Evolutionary conservation across 78 protist genomes (phyloP).

Genomic region (Dictyostelium purpureum): DNA sequence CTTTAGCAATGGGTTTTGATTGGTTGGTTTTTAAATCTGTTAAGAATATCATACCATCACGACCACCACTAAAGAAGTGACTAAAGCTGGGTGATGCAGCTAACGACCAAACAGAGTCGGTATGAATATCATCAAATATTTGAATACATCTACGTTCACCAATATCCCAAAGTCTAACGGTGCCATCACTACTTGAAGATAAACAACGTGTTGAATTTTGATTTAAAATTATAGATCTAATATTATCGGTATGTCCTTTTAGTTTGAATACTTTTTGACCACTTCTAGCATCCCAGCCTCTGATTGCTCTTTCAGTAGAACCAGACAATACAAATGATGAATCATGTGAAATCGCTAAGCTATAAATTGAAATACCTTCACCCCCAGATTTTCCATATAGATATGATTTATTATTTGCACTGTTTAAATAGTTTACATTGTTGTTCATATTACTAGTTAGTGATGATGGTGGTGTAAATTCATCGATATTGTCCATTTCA

Average conservation of each 20-base stretch:
- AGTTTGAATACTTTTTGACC: conserved; percentile 52
- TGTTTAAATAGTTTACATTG: not conserved
- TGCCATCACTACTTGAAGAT: conserved; percentile 60
- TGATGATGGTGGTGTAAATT: conserved; percentile 3
- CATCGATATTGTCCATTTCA: not conserved
- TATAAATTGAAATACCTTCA: conserved; percentile 62
- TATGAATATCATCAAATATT: conserved; percentile 39
- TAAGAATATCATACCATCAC: conserved; percentile 30
- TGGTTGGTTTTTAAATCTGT: conserved; percentile 32
- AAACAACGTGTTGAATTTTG: conserved; percentile 7
- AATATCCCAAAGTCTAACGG: conserved; percentile 54
- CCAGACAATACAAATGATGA: conserved; percentile 52
- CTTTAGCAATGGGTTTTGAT: conserved; percentile 1
- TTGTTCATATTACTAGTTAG: not conserved
- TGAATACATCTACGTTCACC: conserved; percentile 49
- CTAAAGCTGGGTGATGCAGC: not conserved
- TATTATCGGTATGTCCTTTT: conserved; percentile 65
- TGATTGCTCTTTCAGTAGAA: conserved; percentile 34
- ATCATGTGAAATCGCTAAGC: conserved; percentile 45
- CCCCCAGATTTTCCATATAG: conserved; percentile 49
- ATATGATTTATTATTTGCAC: not conserved
- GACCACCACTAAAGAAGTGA: conserved; percentile 54
- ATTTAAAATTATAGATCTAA: conserved; percentile 19
- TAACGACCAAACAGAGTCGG: conserved; percentile 52
- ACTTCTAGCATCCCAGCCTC: conserved; percentile 44